Evolutionary conservation across 2,329 filamentous ascomycete genomes (phyloP).

Genomic region (Lachnellula willkommii): DNA sequence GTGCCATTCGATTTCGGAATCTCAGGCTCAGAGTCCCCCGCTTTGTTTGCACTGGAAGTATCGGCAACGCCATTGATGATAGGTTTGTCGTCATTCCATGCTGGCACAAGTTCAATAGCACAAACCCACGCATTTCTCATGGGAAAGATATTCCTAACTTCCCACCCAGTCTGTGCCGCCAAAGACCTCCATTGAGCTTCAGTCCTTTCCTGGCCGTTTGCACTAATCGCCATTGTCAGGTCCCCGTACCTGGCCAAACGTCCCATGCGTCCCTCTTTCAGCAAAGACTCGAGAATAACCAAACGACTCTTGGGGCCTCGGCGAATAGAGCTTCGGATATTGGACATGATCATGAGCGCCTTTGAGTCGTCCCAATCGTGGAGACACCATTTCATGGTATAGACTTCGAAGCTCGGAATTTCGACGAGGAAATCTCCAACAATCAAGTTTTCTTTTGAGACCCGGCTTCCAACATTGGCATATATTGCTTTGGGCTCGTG

Average conservation of each 20-base stretch:
- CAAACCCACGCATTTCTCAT: constrained; percentile 9
- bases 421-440: constrained; percentile 36
- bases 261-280: constrained; percentile 28
- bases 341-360: constrained; percentile 7
- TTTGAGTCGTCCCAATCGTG: constrained; percentile 30
- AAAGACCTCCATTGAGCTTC: constrained; percentile 6
- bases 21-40: neutral
- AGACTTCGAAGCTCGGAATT: constrained; percentile 31
- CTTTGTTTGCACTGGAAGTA: too few species aligned
- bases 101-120: constrained; percentile 9
- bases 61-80: too few species aligned
- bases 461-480: constrained; percentile 30
- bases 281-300: constrained; percentile 36
- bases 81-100: too few species aligned
- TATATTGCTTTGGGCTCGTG: constrained; percentile 31
- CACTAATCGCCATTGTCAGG: constrained; percentile 37
- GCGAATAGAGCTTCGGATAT: constrained; percentile 31
- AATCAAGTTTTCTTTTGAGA: constrained; percentile 29
- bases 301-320: constrained; percentile 27
- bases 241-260: constrained; percentile 36
- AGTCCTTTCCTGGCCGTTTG: constrained; percentile 4
- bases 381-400: constrained; percentile 27
- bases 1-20: neutral
- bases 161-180: constrained; percentile 1
- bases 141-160: constrained; percentile 4